These are phyloP conservation scores for Fusarium subglutinans DNA, from an alignment of 2,329 filamentous ascomycete species.

Conservation along the genomic window DNA sequence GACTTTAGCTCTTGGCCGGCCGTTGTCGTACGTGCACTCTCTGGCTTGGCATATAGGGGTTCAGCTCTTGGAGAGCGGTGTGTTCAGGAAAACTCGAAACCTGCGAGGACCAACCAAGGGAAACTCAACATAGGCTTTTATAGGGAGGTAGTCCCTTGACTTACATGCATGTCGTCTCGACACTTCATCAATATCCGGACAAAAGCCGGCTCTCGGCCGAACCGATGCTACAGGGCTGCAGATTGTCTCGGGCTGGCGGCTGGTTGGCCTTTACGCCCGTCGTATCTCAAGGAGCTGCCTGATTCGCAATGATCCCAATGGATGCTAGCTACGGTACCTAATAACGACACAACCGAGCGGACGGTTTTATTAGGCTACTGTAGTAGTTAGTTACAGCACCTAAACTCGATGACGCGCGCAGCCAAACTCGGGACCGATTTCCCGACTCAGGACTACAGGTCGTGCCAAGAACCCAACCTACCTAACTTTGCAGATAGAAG, in stretches of 20 bases:
- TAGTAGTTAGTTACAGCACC: background rate
- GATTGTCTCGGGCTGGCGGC: background rate
- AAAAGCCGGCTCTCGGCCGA: constrained; percentile 35
- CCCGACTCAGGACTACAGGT: background rate
- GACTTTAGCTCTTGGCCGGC: constrained; percentile 1
- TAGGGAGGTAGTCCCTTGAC: background rate
- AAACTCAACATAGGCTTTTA: background rate
- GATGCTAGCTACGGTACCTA: background rate
- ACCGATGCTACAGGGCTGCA: constrained; percentile 21
- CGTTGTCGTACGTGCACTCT: background rate
- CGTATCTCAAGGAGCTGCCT: constrained; percentile 15
- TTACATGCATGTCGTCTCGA: background rate
- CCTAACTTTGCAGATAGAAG: background rate
- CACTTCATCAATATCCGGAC: background rate
- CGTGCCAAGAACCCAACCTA: background rate
- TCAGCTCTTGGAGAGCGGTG: background rate
- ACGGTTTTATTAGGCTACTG: background rate
- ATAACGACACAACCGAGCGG: background rate
- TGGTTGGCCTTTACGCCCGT: constrained; percentile 6
- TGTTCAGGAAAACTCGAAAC: background rate
- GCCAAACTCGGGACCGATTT: background rate
- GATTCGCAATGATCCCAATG: constrained; percentile 12
- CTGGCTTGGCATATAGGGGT: background rate
- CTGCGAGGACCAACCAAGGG: background rate
- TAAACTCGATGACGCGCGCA: constrained; percentile 6